These are phyloP conservation scores for Phytomonas sp. DNA, from an alignment of 208 protist species.

Conservation along the genomic window DNA sequence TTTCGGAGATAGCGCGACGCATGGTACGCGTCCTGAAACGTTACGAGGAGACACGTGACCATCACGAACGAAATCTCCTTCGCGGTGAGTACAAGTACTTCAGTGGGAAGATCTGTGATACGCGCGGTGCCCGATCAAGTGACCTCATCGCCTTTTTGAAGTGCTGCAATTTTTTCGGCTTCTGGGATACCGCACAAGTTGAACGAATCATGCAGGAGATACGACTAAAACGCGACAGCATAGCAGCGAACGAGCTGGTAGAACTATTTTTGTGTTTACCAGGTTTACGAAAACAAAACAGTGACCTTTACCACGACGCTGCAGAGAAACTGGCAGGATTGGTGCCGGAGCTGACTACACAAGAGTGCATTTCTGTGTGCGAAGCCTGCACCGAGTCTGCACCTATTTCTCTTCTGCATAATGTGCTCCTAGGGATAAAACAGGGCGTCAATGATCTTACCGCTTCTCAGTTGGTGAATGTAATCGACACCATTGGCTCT, in stretches of 20 bases:
- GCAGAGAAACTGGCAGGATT: conserved; percentile 33
- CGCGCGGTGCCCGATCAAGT: conserved; percentile 40
- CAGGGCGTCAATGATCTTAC: conserved; percentile 23
- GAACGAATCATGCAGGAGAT: conserved; percentile 63
- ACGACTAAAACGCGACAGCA: conserved; percentile 33
- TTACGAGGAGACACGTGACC: conserved; percentile 70
- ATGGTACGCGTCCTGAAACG: conserved; percentile 74
- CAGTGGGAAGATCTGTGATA: conserved; percentile 82
- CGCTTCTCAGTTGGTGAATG: conserved; percentile 38
- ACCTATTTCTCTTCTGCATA: conserved; percentile 37
- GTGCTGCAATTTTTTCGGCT: conserved; percentile 80
- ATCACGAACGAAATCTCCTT: conserved; percentile 77
- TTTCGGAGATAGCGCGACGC: conserved; percentile 74
- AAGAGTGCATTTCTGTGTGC: conserved; percentile 62
- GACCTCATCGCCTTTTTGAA: conserved; percentile 80
- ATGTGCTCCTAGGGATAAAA: conserved; percentile 35
- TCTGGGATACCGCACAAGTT: conserved; percentile 80
- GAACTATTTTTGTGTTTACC: conserved; percentile 62
- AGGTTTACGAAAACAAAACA: conserved; percentile 50
- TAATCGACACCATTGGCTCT: conserved; percentile 51
- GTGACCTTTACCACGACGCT: conserved; percentile 32
- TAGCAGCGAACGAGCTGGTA: conserved; percentile 48
- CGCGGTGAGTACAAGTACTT: conserved; percentile 92
- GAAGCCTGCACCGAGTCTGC: conserved; percentile 34
- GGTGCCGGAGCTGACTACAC: conserved; percentile 57